Conservation (phyloP, 2,329 filamentous ascomycete species). For the Aspergillus brunneoviolaceus region DNA sequence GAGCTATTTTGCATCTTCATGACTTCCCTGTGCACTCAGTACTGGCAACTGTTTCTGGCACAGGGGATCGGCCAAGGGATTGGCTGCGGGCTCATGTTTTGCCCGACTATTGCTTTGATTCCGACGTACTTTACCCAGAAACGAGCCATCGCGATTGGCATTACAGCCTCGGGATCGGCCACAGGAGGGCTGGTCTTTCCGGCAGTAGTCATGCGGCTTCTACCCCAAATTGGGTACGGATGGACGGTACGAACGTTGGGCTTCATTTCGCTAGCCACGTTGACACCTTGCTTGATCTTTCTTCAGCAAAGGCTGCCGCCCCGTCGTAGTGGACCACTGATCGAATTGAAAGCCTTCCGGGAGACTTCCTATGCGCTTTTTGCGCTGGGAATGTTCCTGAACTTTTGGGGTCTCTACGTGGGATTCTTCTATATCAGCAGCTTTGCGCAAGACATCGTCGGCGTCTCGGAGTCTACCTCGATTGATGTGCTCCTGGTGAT, state of each 20-base stretch:
- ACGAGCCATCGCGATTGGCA: conserved; percentile 60
- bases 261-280: conserved; percentile 56
- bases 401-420: conserved; percentile 56
- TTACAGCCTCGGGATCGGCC: conserved; percentile 59
- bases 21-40: conserved; percentile 48
- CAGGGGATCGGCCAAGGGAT: conserved; percentile 60
- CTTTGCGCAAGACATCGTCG: conserved; percentile 42
- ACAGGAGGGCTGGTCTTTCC: conserved; percentile 66
- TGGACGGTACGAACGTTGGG: conserved; percentile 66
- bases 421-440: conserved; percentile 52
- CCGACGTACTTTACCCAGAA: conserved; percentile 62
- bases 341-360: conserved; percentile 54
- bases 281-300: conserved; percentile 44
- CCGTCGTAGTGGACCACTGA: conserved; percentile 50
- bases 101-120: conserved; percentile 54
- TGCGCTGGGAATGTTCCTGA: conserved; percentile 44
- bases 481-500: conserved; percentile 64
- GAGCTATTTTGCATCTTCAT: conserved; percentile 52
- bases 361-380: conserved; percentile 50
- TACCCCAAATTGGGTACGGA: conserved; percentile 61
- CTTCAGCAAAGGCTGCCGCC: conserved; percentile 52
- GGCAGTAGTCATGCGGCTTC: conserved; percentile 54
- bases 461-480: conserved; percentile 45
- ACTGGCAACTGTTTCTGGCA: conserved; percentile 51
- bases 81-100: conserved; percentile 56